Percentiles rank a stretch among this genome's conserved stretches.
Conservation (phyloP, 2,329 filamentous ascomycete genomes). For the Ophiostoma quercus region DNA sequence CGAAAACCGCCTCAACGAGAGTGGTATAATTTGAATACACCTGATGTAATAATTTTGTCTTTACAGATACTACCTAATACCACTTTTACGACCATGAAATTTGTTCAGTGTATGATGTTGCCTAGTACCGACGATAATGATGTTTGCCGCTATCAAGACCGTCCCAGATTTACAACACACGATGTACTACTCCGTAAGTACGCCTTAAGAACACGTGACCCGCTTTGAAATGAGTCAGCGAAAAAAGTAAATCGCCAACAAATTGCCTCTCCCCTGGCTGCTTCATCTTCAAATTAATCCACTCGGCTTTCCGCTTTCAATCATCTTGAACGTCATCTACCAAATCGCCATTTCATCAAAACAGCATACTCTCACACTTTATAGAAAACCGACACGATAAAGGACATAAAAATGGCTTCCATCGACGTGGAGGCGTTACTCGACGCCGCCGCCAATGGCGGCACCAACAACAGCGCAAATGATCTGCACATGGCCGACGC, state of each 20-base stretch:
- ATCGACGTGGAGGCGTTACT: conserved; percentile 86
- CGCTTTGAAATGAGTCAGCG: neutral
- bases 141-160: no score
- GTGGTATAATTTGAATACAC: conserved; percentile 21
- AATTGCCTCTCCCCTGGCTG: conserved; percentile 8
- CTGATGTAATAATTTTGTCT: conserved; percentile 19
- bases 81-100: neutral
- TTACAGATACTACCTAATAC: conserved; percentile 9
- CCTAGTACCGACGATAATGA: no score
- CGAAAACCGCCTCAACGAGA: conserved; percentile 4
- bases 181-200: no score
- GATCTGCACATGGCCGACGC: conserved; percentile 30
- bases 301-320: neutral
- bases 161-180: no score
- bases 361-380: neutral
- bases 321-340: neutral
- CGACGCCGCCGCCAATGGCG: conserved; percentile 66
- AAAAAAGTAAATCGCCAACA: neutral
- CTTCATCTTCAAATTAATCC: neutral
- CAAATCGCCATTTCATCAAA: neutral
- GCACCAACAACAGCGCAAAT: conserved; percentile 35
- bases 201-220: neutral
- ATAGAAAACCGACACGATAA: neutral
- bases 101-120: no score
- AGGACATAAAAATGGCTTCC: conserved; percentile 51